Base-by-base conservation (phyloP, 805 yeast species). In the Metschnikowia chrysomelidarum region DNA sequence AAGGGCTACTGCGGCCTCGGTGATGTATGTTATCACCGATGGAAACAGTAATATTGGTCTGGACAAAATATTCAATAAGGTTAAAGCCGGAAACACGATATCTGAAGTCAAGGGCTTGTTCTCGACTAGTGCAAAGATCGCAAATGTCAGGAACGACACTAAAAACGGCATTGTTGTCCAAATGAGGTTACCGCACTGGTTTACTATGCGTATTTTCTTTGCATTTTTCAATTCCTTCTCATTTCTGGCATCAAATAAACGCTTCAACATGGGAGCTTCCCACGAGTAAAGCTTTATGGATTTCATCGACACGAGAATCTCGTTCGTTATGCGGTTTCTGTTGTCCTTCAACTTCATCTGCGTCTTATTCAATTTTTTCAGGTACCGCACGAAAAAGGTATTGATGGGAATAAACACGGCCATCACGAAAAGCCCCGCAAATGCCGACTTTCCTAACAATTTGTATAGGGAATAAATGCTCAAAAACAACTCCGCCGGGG, bases 121-220 rank as follows among this genome's bases (percentile, higher is more conserved):
- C 17, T 70, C 64, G 9, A 67, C 40, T 21, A 53, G 44, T 4
- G 80, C 73, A 54, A 72, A 82, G 1, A 73, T 53, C 1, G 76
- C 69, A 59, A 81, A 80, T 1, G 82, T 71, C 4, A 76, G 66
- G 47, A 81, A 76, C 2, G 83, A 73, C 4, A 82, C 84, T 49
- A 79, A 58, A 43, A 80, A 70, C 7, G 87, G 87, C 28, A 79
- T 79, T 46, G 78, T 68, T 21, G 67, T 69, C 86, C 86, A 81
- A 5, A 78, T 70, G 51, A 80, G 77, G 36, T 60, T 67, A 4
- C 78, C 76, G 20, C 71, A 62, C 19, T 53, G 51, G 36, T 49
- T 47, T n/a, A 52, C 44, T 17, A 67, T 52, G n/a, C 50, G 37
- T 37, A 54, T 51, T 25, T 36, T 44, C 17, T 23, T 32, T 41